These are phyloP conservation scores for Aspergillus sp. DNA, from an alignment of 2,329 filamentous ascomycete genomes.

Conservation along the genomic window DNA sequence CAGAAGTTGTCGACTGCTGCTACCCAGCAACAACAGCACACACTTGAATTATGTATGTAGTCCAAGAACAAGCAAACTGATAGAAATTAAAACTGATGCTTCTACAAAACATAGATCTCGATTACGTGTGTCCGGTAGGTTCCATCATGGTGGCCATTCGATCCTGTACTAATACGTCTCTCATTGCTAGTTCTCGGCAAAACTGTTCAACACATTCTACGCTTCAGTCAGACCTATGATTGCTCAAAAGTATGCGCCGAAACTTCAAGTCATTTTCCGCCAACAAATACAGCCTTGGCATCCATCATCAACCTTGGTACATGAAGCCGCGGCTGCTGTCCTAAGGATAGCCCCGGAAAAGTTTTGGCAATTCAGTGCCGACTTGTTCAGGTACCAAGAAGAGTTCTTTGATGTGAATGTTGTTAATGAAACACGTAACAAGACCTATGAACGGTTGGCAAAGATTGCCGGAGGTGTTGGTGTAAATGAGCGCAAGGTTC, in stretches of 20 bases:
- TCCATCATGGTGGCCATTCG: neutral
- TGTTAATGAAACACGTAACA: conserved; percentile 75
- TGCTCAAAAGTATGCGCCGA: conserved; percentile 50
- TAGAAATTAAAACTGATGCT: conserved; percentile 1
- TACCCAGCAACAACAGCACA: conserved; percentile 23
- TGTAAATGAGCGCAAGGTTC: conserved; percentile 63
- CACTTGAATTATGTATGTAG: conserved; percentile 33
- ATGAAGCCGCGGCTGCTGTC: conserved; percentile 76
- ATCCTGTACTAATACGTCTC: conserved; percentile 3
- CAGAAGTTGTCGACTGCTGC: conserved; percentile 32
- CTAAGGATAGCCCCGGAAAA: conserved; percentile 60
- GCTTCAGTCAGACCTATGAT: conserved; percentile 59
- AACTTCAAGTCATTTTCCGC: conserved; percentile 72
- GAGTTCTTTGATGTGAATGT: conserved; percentile 80
- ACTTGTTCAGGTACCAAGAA: conserved; percentile 62
- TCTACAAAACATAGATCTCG: conserved; percentile 52
- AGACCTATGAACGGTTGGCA: conserved; percentile 73
- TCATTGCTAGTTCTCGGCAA: conserved; percentile 52
- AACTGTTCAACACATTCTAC: conserved; percentile 72
- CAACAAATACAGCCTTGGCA: conserved; percentile 96
- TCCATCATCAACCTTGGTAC: conserved; percentile 65
- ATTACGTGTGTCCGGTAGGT: conserved; percentile 75
- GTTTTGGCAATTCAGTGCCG: conserved; percentile 74
- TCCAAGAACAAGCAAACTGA: neutral
- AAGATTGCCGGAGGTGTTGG: conserved; percentile 63